Percentiles rank a stretch among this genome's conserved stretches.
Conservation (phyloP, 495 filamentous ascomycete species). For the Tuber melanosporum region DNA sequence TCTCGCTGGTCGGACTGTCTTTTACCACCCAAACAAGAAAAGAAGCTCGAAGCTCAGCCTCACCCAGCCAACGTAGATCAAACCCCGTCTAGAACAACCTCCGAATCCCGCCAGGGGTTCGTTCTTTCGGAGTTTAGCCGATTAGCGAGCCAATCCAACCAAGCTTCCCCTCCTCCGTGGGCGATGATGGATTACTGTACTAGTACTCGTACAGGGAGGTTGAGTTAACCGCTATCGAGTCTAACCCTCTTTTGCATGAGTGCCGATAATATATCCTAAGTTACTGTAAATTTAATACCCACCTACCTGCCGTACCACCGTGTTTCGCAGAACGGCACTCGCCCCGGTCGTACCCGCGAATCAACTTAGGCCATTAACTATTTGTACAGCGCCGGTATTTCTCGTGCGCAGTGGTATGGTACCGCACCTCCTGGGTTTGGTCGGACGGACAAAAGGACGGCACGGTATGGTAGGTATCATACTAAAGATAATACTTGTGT, state of each 20-base stretch:
- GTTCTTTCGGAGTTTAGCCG: not conserved
- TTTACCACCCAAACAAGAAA: not conserved
- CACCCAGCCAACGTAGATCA: not conserved
- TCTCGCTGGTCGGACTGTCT: not conserved
- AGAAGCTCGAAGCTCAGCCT: not conserved
- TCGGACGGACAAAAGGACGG: not conserved
- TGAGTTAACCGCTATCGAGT: not conserved
- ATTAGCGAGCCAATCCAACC: not conserved
- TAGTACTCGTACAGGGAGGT: too few species aligned
- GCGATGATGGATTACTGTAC: not conserved
- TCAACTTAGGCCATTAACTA: not conserved
- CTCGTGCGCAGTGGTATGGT: not conserved
- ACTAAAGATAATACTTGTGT: not conserved
- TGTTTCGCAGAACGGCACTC: not conserved
- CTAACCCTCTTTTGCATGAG: not conserved
- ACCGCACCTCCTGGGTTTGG: not conserved
- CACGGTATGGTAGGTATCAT: too few species aligned
- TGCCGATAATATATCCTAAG: too few species aligned
- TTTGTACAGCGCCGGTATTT: not conserved
- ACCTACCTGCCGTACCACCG: too few species aligned
- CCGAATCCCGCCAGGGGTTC: not conserved
- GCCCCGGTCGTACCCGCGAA: not conserved
- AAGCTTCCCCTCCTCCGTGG: not conserved
- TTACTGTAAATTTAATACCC: too few species aligned
- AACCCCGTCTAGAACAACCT: not conserved